Base-by-base conservation (phyloP, 176 grass and related monocot genomes). In the Aegilops sharonensis region DNA sequence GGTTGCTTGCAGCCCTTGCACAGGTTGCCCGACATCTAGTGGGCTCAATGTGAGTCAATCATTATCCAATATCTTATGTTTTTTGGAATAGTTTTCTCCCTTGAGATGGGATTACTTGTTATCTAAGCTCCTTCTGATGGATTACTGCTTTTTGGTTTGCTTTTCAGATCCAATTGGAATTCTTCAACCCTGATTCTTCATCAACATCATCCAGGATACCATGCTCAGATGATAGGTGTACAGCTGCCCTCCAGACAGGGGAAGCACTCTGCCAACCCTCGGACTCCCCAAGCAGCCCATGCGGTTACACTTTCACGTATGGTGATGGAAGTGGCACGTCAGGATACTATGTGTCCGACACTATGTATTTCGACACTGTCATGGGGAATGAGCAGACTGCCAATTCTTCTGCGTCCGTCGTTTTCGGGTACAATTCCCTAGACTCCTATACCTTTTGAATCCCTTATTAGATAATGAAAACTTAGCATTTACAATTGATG, bases 251-350 rank as follows among this genome's bases (percentile, higher is more conserved):
- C 48, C 88, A 91, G 82, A 91, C 86, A 83, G 93, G 96, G 37
- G 93, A 98, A 88, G 91, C 96, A 24, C 11, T 91, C 81, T 98
- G 96, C 71, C 81, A 92, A 65, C 72, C 63, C 27, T 89, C 90
- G 0, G 68, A 75, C 39, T 89, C 88, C 68, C 50, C 89, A 36
- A 89, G 65, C 72, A 85, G 84, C 68, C 84, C 86, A 42, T 98
- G 96, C 9, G 82, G 87, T 79, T 98, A 98, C 76, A 87, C 96
- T 87, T 95, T 95, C 79, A 94, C 93, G 71, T 98, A 98, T 72
- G 96, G 96, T 54, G 96, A 98, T 77, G 96, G 93, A 34, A 98
- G 96, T 89, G 91, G 93, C 39, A 98, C 96, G 31, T 92, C 96
- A 52, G 96, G 96, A n/a, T 98, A 88, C 81, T 98, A 98, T 52